These are phyloP conservation scores for Penicillium sp. DNA, from an alignment of 2,329 filamentous ascomycete species.

Conservation along the genomic window DNA sequence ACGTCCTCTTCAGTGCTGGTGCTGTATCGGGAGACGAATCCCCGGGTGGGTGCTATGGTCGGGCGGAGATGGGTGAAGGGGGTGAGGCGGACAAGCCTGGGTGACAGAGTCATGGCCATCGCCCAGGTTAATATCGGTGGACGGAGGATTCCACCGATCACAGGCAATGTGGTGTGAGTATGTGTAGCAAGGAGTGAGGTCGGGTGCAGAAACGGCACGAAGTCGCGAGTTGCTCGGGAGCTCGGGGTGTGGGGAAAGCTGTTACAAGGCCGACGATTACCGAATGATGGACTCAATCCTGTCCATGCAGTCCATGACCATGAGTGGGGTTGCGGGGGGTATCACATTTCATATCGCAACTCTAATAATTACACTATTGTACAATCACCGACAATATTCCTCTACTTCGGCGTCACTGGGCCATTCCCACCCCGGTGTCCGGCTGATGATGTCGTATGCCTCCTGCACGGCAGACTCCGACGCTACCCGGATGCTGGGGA, in stretches of 20 bases:
- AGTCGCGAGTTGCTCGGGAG: conserved; percentile 3
- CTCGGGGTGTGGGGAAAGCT: conserved; percentile 26
- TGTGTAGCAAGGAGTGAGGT: not conserved
- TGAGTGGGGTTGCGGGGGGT: not conserved
- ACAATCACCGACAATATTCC: conserved; percentile 34
- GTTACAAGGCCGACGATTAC: conserved; percentile 21
- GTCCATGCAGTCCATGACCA: too few species aligned
- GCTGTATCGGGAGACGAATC: conserved; percentile 36
- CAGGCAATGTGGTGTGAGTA: not conserved
- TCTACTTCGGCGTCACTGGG: conserved; percentile 42
- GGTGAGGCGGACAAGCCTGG: conserved; percentile 30
- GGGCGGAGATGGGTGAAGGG: conserved; percentile 21
- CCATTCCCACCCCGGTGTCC: conserved; percentile 40
- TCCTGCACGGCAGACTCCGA: conserved; percentile 33
- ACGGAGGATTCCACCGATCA: conserved; percentile 6
- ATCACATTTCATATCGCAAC: conserved; percentile 8
- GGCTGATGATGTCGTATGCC: conserved; percentile 38
- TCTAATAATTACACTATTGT: conserved; percentile 20
- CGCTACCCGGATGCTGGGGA: conserved; percentile 16
- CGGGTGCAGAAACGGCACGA: not conserved
- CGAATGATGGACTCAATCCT: conserved; percentile 7
- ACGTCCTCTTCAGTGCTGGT: conserved; percentile 35
- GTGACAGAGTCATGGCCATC: conserved; percentile 31
- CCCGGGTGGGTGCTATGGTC: conserved; percentile 21
- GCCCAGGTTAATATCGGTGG: not conserved